Percentiles rank a stretch among this genome's conserved stretches.
Evolutionary conservation across 2,329 filamentous ascomycete genomes (phyloP).

Genomic region (Colletotrichum theobromicola): DNA sequence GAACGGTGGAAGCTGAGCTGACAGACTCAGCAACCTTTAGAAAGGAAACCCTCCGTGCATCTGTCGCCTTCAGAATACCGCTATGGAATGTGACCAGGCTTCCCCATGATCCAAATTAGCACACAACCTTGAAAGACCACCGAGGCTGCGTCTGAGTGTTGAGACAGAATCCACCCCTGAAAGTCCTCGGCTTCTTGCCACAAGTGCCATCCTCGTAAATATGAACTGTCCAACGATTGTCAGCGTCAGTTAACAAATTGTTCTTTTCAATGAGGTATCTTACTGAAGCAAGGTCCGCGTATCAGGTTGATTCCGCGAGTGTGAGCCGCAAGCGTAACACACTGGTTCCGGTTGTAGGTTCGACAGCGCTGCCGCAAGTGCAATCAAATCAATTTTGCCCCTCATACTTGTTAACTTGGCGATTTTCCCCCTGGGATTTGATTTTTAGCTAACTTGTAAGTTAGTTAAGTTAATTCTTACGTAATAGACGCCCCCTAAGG

Average conservation of each 20-base stretch:
- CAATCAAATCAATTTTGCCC: too few species aligned
- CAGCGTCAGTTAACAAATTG: accelerated
- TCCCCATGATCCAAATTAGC: background rate
- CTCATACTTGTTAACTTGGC: too few species aligned
- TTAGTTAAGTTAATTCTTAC: too few species aligned
- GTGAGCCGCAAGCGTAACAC: background rate
- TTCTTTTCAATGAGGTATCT: too few species aligned
- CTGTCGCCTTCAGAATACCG: background rate
- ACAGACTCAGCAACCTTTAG: background rate
- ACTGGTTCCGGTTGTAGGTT: background rate
- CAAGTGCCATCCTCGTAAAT: background rate
- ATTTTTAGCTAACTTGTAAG: too few species aligned
- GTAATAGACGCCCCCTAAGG: too few species aligned
- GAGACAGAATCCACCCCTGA: background rate
- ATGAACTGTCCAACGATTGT: background rate
- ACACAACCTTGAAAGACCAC: background rate
- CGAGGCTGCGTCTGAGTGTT: background rate
- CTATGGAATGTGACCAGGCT: background rate
- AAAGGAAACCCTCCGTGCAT: background rate
- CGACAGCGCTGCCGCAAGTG: too few species aligned
- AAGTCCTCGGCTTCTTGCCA: background rate
- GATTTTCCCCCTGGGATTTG: too few species aligned
- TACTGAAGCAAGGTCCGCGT: too few species aligned
- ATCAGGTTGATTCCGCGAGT: background rate
- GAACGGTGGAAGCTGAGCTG: background rate